Evolutionary conservation across 495 filamentous ascomycete species (phyloP).

Genomic region (Thermothielavioides terrestris): DNA sequence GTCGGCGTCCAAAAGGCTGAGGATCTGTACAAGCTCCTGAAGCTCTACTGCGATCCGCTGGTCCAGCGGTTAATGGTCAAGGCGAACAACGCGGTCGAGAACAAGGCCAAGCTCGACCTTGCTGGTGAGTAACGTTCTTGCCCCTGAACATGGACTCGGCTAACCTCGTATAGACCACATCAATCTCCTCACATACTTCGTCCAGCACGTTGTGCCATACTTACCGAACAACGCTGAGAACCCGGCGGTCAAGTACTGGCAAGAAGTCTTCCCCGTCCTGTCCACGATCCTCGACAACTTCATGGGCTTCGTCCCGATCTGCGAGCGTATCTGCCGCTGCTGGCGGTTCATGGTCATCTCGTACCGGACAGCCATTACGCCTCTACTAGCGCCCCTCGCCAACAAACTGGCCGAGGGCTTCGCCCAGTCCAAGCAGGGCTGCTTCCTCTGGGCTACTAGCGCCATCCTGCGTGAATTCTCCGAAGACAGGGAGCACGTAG

Average conservation of each 20-base stretch:
- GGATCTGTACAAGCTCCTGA: conserved; percentile 72
- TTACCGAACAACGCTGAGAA: conserved; percentile 65
- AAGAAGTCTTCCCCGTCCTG: conserved; percentile 82
- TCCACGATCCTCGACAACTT: conserved; percentile 79
- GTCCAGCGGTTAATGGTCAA: conserved; percentile 76
- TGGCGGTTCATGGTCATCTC: conserved; percentile 96
- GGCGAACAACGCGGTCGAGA: conserved; percentile 74
- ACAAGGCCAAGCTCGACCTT: conserved; percentile 69
- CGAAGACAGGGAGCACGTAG: conserved; percentile 76
- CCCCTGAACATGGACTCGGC: neutral
- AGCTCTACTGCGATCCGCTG: conserved; percentile 90
- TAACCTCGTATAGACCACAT: conserved; percentile 61
- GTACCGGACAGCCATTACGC: conserved; percentile 80
- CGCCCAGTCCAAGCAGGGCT: conserved; percentile 77
- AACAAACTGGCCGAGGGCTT: conserved; percentile 81
- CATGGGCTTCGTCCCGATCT: conserved; percentile 71
- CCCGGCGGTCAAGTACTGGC: conserved; percentile 91
- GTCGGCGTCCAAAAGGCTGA: conserved; percentile 75
- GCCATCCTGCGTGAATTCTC: conserved; percentile 93
- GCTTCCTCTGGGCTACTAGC: conserved; percentile 95
- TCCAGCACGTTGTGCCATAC: conserved; percentile 69
- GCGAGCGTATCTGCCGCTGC: conserved; percentile 87
- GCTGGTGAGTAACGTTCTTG: conserved; percentile 53
- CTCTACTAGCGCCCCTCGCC: conserved; percentile 75
- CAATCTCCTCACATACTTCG: conserved; percentile 83